phyloP scores from a whole-genome alignment of 768 basidiomycete species.

The Cantharellus cinnabarinus region DNA sequence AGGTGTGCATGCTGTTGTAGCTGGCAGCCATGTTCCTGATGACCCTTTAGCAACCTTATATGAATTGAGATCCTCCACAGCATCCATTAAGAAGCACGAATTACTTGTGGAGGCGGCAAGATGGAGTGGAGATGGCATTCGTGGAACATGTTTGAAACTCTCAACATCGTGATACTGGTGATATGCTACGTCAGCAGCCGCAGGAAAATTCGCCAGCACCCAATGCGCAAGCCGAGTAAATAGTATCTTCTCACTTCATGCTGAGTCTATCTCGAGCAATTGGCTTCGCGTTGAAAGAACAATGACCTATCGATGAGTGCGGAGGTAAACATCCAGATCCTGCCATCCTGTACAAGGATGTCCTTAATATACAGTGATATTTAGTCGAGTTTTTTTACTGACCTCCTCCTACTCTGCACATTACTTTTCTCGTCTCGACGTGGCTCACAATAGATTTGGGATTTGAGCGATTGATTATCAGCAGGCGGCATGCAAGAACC shows the following conservation, averaged over 20 bases:
- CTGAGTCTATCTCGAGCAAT: no score
- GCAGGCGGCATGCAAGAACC: constrained; percentile 58
- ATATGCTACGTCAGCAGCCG: no score
- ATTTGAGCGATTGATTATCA: constrained; percentile 45
- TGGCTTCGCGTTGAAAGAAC: no score
- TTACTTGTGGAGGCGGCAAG: constrained; percentile 57
- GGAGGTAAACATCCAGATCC: constrained; percentile 1
- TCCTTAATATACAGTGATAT: neutral
- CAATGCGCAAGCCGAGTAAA: no score
- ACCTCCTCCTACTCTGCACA: constrained; percentile 83
- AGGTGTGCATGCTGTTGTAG: constrained; percentile 26
- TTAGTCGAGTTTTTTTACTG: neutral
- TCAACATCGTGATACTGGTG: neutral
- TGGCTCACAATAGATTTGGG: constrained; percentile 17
- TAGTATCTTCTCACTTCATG: no score
- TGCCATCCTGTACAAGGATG: constrained; percentile 6
- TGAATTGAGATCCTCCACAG: constrained; percentile 53
- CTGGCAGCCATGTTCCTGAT: neutral
- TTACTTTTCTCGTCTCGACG: constrained; percentile 50
- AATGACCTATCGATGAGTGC: no score
- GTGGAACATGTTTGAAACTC: constrained; percentile 56
- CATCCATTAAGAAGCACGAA: constrained; percentile 55
- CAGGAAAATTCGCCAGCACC: no score
- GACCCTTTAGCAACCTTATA: constrained; percentile 50
- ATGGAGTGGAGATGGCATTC: constrained; percentile 73